Evolutionary conservation across 2,329 filamentous ascomycete species (phyloP), one percentile per base, ranked within the genome.

Genomic region (Aureobasidium subglaciale): DNA sequence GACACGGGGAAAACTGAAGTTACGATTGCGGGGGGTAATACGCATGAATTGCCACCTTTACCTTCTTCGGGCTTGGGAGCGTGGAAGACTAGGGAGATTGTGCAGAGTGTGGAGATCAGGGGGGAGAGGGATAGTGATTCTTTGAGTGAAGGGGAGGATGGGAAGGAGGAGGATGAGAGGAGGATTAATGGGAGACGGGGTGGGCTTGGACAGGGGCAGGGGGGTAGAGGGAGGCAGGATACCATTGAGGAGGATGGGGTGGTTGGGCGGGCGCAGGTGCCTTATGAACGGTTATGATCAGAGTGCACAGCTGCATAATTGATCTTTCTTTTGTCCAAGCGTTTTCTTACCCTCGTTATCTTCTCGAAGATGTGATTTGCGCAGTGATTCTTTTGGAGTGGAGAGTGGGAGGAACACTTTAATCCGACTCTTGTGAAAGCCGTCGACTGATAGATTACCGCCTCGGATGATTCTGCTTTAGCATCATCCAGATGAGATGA

Each of bases 91-190:
- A 30, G 49, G 5, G 37, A 38, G 3, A 29, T 53, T 6, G 49
- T 53, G 49, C 49, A 53, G 49, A 53, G 49, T 42, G 49, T 53
- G 18, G 49, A 53, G 15, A 53, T 53, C 2, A 16, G 27, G 27
- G 34, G 37, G 37, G 18, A 27, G 6, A 43, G 40, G 40, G 11
- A 16, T 25, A 25, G 20, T 25, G 27, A 22, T 18, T n/a, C n/a
- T 43, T 13, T 45, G 9, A 37, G 37, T 25, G 49, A 34, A 10
- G 38, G 45, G 5, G 20, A 22, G 0, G 32, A 16, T 27, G n/a
- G 18, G 3, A 30, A 30, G 15, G 41, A 45, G 10, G 41, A 45
- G n/a, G 41, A 45, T 20, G 41, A 45, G 41, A 18, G 41, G 13
- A 24, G 43, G 29, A 48, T 32, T 6, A 45, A 45, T 29, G 15